Evolutionary conservation across 83 land plant genomes (phyloP), one percentile per base, ranked within the genome.

Genomic region (Isoetes engelmannii): DNA sequence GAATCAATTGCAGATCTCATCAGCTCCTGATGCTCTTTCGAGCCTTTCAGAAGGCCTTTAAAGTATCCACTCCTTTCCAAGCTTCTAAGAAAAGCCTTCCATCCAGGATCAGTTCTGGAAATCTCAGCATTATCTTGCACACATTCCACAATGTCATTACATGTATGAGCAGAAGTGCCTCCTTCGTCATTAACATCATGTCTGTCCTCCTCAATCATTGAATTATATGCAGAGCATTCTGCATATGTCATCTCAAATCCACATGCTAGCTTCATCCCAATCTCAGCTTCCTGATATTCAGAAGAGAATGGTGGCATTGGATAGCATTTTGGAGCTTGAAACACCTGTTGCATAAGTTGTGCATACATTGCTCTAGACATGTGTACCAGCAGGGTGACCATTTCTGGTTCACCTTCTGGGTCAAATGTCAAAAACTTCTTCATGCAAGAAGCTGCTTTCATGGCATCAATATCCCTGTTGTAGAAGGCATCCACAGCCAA

Each of bases 171-270:
- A 5, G 43, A 9, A 63, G 5, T 8, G 5, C 42, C 41, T 7
- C 5, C 42, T 8, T 42, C 5, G 44, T n/a, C 5, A 63, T 63
- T 45, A 5, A 5, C 12, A 6, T 56, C 61, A 12, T 47, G 47
- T 41, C n/a, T n/a, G n/a, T n/a, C 63, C 28, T 48, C 66, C 5
- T 6, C 48, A 15, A 28, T 10, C 12, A 44, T 42, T 7, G 53
- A 12, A 58, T 67, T 54, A 72, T 47, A 71, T 63, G 51, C 61
- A 65, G 68, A 57, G 57, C 92, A 72, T 70, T 77, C 75, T 75
- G 84, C 81, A 83, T 94, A 94, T 85, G 88, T 82, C 92, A 94
- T 94, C 78, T 94, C 98, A 70, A 94, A 84, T 61, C 98, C 98
- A 73, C 96, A 90, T 41, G 96, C 81, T 3, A 94, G 81, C 81